phyloP scores from a whole-genome alignment of 2,329 filamentous ascomycete genomes.

The Alternaria longipes region DNA sequence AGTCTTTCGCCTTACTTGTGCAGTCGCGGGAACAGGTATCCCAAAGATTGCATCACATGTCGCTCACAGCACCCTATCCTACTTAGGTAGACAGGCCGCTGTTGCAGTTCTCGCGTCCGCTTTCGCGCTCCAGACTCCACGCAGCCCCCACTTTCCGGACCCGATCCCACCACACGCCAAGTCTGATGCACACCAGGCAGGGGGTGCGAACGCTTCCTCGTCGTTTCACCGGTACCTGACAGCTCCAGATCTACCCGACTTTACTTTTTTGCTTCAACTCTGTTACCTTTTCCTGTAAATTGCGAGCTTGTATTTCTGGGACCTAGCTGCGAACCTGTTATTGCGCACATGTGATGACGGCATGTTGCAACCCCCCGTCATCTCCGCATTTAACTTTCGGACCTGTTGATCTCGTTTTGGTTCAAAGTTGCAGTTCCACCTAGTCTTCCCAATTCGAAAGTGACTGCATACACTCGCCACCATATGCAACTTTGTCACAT shows the following conservation, averaged over 20 bases:
- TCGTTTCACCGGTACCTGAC: slow-evolving; percentile 1
- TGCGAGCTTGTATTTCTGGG: neutral
- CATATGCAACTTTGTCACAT: neutral
- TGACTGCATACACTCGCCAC: slow-evolving; percentile 6
- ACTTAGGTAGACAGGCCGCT: neutral
- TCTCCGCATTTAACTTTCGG: slow-evolving; percentile 5
- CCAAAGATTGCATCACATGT: neutral
- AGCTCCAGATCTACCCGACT: neutral
- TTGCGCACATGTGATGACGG: neutral
- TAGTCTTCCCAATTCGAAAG: slow-evolving; percentile 8
- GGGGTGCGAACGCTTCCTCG: neutral
- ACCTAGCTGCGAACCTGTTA: neutral
- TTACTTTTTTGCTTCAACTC: slow-evolving; percentile 7
- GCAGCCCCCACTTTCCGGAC: slow-evolving; percentile 3
- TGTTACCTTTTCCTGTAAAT: neutral
- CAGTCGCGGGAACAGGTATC: neutral
- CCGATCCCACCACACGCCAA: slow-evolving; percentile 6
- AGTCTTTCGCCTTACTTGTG: neutral
- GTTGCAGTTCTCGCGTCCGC: slow-evolving; percentile 4
- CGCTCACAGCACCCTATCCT: neutral
- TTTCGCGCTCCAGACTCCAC: slow-evolving; percentile 2
- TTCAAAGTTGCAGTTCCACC: neutral
- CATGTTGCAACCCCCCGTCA: neutral
- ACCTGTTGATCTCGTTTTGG: neutral
- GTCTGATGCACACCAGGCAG: neutral